A percentile compares a stretch with the other conserved stretches of the same genome.
Evolutionary conservation across 2,329 filamentous ascomycete species (phyloP).

Genomic region (Fusarium equiseti): DNA sequence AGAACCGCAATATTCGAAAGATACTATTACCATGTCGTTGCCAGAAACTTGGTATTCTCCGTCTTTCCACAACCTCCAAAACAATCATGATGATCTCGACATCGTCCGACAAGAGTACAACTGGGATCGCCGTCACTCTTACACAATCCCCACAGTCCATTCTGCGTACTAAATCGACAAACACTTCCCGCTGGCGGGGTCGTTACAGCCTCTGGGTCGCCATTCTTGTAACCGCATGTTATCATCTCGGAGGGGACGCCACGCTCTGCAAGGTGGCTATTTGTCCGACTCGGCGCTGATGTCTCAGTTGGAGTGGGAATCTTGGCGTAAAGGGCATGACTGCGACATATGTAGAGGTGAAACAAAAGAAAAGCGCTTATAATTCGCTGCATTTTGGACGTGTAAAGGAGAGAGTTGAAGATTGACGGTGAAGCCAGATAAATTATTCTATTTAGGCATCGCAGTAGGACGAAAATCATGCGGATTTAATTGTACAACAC

Average conservation of each 20-base stretch:
- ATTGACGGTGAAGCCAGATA: background rate
- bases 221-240: conserved; percentile 50
- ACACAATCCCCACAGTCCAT: conserved; percentile 55
- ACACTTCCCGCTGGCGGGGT: conserved; percentile 50
- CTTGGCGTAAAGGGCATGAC: background rate
- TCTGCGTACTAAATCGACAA: conserved; percentile 51
- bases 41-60: conserved; percentile 42
- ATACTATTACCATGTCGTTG: conserved; percentile 51
- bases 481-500: background rate
- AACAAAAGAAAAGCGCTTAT: conserved; percentile 11
- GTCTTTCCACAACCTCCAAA: conserved; percentile 49
- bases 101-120: conserved; percentile 54
- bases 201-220: conserved; percentile 44
- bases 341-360: conserved; percentile 17
- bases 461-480: background rate
- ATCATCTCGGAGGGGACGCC: conserved; percentile 34
- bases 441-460: background rate
- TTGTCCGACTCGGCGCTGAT: conserved; percentile 5
- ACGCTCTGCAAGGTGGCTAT: background rate
- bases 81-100: conserved; percentile 51
- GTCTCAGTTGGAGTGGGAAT: conserved; percentile 21
- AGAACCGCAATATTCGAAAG: accelerated
- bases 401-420: background rate
- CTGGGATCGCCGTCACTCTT: conserved; percentile 24
- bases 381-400: conserved; percentile 8